Base-by-base conservation (phyloP, 805 yeast species). In the Kluyveromyces aestuarii region DNA sequence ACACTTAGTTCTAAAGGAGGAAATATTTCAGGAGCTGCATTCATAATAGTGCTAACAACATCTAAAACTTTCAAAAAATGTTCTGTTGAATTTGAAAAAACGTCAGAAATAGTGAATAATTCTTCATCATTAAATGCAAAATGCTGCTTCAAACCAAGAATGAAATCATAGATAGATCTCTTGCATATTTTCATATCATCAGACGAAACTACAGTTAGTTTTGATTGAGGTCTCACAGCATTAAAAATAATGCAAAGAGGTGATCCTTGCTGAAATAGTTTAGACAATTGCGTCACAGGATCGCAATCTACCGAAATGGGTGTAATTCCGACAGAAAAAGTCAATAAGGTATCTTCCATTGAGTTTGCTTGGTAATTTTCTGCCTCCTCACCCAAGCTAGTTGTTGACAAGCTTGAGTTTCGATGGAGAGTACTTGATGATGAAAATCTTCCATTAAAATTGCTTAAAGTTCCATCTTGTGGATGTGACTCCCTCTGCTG, bases 231-330 rank as follows among this genome's bases (percentile, higher is more conserved):
- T 48, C 73, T 74, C 18, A 88, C 74, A 13, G 80, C 72, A 67
- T 93, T 91, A 72, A 84, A 87, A 8, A 91, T 70, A 40, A 87
- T 77, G 65, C 98, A 90, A 40, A 93, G 71, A 4, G 98, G 96
- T 2, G 95, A 83, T 10, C 98, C 99, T 59, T 86, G 88, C 59
- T 91, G 95, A 59, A 93, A 82, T 35, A 93, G 70, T 55, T 87
- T 82, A 80, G 96, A 86, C 40, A 93, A 63, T 53, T 88, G 90
- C 1, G 96, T 88, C 2, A 87, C 97, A 2, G 98, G 97, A 63
- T 93, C 99, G 60, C 87, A 84, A 54, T 77, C 76, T 51, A 77
- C 74, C 53, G 77, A 80, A 6, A 85, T 85, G 4, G 91, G 95
- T 41, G 82, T 72, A 14, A 84, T 81, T 27, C 95, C 95, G 51